Conservation (phyloP, 176 grass and related monocot species). For the Raddia distichophylla region DNA sequence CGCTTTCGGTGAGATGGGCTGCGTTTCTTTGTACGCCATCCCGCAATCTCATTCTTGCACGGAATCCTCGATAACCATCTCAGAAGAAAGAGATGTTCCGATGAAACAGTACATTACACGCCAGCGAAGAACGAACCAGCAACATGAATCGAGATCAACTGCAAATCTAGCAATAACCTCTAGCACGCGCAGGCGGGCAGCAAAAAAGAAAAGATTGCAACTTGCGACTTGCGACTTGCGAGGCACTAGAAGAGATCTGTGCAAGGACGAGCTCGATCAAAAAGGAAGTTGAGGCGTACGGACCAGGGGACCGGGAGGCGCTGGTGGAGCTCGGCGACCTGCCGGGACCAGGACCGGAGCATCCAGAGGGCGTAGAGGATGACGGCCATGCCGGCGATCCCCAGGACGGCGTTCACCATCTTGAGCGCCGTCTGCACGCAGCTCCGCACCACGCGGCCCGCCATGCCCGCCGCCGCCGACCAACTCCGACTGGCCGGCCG, state of each 20-base stretch:
- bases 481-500: constrained; percentile 1
- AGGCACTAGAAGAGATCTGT: constrained; percentile 8
- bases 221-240: neutral
- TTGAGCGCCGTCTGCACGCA: constrained; percentile 87
- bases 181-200: too few relatives aligned
- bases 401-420: constrained; percentile 77
- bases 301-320: constrained; percentile 64
- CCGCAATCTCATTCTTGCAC: constrained; percentile 3
- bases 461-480: constrained; percentile 15
- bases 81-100: neutral
- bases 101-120: constrained; percentile 7
- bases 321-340: constrained; percentile 32
- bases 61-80: neutral
- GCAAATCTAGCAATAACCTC: neutral
- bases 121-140: neutral
- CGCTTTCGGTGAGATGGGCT: constrained; percentile 39
- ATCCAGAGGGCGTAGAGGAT: constrained; percentile 99
- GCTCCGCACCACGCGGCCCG: constrained; percentile 62
- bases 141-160: neutral
- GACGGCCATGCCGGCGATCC: constrained; percentile 88
- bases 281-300: neutral
- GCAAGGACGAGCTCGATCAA: neutral
- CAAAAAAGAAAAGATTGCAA: neutral
- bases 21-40: constrained; percentile 2
- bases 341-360: constrained; percentile 70